A percentile compares a stretch with the other conserved stretches of the same genome.
Conservation (phyloP, 176 grass and related monocot species). For the Musa beccarii region DNA sequence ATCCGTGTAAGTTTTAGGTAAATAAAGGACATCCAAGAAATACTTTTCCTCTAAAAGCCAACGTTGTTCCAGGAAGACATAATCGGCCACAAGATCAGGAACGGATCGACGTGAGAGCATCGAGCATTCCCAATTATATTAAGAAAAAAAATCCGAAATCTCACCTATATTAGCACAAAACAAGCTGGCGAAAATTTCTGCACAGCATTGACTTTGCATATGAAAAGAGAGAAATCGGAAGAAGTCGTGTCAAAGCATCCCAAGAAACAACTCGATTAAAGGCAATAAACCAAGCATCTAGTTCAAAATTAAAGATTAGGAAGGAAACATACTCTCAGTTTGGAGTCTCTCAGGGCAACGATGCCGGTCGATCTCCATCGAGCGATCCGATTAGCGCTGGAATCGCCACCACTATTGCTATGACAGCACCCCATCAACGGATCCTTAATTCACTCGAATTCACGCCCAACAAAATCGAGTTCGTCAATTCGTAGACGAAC, state of each 20-base stretch:
- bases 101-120: not conserved
- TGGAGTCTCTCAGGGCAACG: constrained; percentile 75
- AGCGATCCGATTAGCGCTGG: constrained; percentile 48
- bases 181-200: not conserved
- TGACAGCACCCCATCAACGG: constrained; percentile 63
- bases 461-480: not conserved
- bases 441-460: not conserved
- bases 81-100: not conserved
- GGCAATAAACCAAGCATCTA: not conserved
- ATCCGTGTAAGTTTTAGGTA: not conserved
- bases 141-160: too few relatives aligned
- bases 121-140: not conserved
- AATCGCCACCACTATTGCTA: constrained; percentile 53
- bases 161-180: not conserved
- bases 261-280: not conserved
- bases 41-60: too few relatives aligned
- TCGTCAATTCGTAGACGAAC: not conserved
- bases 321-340: constrained; percentile 49
- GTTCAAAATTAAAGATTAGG: not conserved
- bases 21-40: too few relatives aligned
- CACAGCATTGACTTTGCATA: not conserved
- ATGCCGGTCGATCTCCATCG: constrained; percentile 87
- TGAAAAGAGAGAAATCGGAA: not conserved
- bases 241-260: not conserved
- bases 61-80: too few relatives aligned